Conservation (phyloP, 257 asterid species). For the Ligustrum vulgare region DNA sequence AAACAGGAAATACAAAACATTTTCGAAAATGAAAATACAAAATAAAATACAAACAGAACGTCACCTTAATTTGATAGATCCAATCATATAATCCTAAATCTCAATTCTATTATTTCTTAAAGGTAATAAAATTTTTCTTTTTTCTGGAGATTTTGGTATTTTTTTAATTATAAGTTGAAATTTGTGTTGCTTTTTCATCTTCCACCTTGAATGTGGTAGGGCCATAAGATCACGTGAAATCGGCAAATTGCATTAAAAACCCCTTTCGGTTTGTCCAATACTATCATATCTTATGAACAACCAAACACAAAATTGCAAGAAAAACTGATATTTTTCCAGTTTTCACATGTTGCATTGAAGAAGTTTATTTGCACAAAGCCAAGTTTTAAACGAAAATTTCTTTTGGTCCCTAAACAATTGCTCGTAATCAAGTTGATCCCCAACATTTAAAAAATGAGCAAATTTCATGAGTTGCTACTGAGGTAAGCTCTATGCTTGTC, state of each 20-base stretch:
- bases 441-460: not conserved
- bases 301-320: not conserved
- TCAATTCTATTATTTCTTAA: not conserved
- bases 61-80: not conserved
- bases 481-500: no score
- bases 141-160: not conserved
- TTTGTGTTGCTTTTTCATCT: not conserved
- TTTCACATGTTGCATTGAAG: not conserved
- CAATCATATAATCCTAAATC: not conserved
- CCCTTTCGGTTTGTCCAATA: not conserved
- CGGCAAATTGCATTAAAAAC: not conserved
- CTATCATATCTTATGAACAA: not conserved
- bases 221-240: not conserved
- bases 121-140: not conserved
- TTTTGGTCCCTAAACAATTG: not conserved
- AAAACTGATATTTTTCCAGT: not conserved
- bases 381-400: not conserved
- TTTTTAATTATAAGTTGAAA: no score
- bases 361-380: no score
- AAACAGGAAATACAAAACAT: no score
- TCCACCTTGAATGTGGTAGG: not conserved
- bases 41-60: no score
- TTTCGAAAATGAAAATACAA: no score
- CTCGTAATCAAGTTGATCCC: not conserved
- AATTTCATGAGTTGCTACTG: not conserved